A percentile compares a stretch with the other conserved stretches of the same genome.
Evolutionary conservation across 257 asterid species (phyloP).

Genomic region (Ocimum tenuiflorum): DNA sequence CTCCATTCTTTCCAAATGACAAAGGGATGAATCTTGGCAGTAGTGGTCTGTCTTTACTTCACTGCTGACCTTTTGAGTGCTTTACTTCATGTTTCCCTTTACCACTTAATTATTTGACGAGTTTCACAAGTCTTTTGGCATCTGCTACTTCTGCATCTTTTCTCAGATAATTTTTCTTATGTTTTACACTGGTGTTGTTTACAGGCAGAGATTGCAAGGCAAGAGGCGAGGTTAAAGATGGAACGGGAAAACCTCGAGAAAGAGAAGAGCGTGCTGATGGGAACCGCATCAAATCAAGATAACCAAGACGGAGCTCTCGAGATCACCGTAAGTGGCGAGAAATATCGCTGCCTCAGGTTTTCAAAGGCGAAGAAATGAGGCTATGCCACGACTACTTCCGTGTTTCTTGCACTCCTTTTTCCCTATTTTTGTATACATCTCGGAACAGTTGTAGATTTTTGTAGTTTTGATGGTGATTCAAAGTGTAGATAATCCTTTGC

Average conservation of each 20-base stretch:
- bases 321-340: constrained; percentile 94
- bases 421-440: constrained; percentile 2
- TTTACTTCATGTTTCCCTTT: no score
- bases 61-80: no score
- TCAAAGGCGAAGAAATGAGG: constrained; percentile 95
- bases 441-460: no score
- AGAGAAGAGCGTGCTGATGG: constrained; percentile 95
- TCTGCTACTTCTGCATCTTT: not conserved
- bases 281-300: constrained; percentile 97
- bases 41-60: no score
- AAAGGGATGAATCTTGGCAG: not conserved
- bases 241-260: constrained; percentile 95
- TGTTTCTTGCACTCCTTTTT: not conserved
- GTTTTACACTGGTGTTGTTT: constrained; percentile 11
- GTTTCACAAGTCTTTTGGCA: not conserved
- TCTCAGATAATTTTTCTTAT: not conserved
- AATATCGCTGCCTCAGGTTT: constrained; percentile 90
- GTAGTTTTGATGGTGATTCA: not conserved
- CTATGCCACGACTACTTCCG: not conserved
- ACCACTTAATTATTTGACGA: not conserved
- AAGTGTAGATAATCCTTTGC: constrained; percentile 14
- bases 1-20: not conserved
- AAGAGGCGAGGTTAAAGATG: constrained; percentile 88
- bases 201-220: constrained; percentile 94
- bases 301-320: constrained; percentile 99